phyloP scores from a whole-genome alignment of 768 basidiomycete genomes.

The Tulasnella sp. region DNA sequence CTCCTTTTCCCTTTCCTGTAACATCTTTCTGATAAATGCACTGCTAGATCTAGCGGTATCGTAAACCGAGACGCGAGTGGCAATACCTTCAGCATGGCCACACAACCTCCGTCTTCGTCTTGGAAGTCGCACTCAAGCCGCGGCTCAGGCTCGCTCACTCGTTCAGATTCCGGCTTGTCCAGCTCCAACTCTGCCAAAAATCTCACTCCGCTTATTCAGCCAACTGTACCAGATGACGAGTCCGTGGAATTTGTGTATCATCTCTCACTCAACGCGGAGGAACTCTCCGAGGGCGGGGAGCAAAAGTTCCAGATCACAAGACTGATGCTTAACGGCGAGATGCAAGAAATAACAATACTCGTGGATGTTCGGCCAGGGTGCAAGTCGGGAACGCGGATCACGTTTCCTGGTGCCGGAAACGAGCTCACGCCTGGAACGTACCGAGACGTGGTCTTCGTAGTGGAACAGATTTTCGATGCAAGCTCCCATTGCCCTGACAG shows the following conservation, averaged over 20 bases:
- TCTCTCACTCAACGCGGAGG: constrained; percentile 48
- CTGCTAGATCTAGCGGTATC: too few relatives aligned
- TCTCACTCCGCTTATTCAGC: too few relatives aligned
- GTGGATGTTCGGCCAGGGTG: constrained; percentile 54
- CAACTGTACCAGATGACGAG: not conserved
- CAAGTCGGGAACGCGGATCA: constrained; percentile 47
- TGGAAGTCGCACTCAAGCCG: too few relatives aligned
- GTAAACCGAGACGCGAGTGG: too few relatives aligned
- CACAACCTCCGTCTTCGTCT: too few relatives aligned
- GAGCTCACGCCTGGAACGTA: constrained; percentile 44
- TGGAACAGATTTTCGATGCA: constrained; percentile 48
- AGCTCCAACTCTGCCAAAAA: too few relatives aligned
- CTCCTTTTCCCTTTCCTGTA: too few relatives aligned
- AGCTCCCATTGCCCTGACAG: constrained; percentile 42
- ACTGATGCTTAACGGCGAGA: constrained; percentile 36
- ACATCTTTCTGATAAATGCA: too few relatives aligned
- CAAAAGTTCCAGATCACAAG: constrained; percentile 53
- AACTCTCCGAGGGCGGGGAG: constrained; percentile 45
- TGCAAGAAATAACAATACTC: constrained; percentile 39
- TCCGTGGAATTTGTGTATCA: constrained; percentile 54
- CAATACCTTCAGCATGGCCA: too few relatives aligned
- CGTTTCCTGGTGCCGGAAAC: constrained; percentile 52
- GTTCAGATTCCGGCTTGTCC: too few relatives aligned
- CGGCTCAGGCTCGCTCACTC: too few relatives aligned
- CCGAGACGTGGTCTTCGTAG: constrained; percentile 57